Conservation (phyloP, 106 monocot genomes). For the Hemerocallis citrina region DNA sequence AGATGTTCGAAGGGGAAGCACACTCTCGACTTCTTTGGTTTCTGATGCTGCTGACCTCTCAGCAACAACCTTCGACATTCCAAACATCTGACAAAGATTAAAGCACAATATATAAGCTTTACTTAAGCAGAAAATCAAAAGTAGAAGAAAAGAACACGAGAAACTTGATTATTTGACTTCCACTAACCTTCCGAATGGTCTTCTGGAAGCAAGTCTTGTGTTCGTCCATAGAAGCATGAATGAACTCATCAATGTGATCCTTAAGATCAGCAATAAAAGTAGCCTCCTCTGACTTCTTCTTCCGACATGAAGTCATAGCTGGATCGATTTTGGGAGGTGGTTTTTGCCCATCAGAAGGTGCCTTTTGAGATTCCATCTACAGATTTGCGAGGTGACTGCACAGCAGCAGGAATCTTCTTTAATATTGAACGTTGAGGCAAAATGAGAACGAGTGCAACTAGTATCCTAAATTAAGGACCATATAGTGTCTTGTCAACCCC, state of each 20-base stretch:
- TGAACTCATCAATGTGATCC: constrained; percentile 22
- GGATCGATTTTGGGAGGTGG: constrained; percentile 14
- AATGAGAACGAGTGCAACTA: too few species aligned
- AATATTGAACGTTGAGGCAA: too few species aligned
- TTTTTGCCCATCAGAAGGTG: neutral
- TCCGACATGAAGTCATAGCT: constrained; percentile 33
- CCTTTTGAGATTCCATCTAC: constrained; percentile 19
- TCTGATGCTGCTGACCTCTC: constrained; percentile 8
- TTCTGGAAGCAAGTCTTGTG: constrained; percentile 50
- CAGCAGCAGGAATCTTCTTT: too few species aligned
- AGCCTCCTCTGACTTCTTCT: constrained; percentile 47
- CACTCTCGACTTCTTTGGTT: constrained; percentile 10
- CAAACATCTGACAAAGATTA: constrained; percentile 45
- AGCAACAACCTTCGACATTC: constrained; percentile 42
- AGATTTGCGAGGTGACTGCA: too few species aligned
- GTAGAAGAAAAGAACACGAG: neutral
- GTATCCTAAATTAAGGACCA: too few species aligned
- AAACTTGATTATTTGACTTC: neutral
- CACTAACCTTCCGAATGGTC: constrained; percentile 30
- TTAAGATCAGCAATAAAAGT: constrained; percentile 28
- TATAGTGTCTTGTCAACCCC: too few species aligned
- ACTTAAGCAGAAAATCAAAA: too few species aligned
- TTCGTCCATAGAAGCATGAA: constrained; percentile 43
- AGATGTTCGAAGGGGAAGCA: neutral
- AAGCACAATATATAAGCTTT: neutral